Evolutionary conservation across 306 rosid genomes (phyloP).

Genomic region (Vigna nakashimae): DNA sequence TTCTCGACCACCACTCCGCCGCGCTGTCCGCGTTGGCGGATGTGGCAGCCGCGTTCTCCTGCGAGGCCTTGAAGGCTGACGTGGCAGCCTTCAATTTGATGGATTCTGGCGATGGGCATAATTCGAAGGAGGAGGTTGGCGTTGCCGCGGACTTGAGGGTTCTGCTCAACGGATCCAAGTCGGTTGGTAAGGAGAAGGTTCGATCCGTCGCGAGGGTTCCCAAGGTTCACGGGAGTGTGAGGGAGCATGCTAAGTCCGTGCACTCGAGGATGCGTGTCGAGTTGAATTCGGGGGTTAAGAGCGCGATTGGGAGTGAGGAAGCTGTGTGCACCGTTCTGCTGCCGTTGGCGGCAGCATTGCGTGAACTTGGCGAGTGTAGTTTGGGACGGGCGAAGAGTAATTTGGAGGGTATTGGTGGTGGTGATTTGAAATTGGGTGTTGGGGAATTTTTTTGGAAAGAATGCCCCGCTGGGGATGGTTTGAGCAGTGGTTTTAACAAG

Average conservation of each 20-base stretch:
- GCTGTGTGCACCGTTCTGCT: constrained; percentile 52
- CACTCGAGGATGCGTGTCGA: constrained; percentile 69
- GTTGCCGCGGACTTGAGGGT: constrained; percentile 78
- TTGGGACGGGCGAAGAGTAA: constrained; percentile 53
- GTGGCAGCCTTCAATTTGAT: constrained; percentile 60
- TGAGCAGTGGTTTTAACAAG: constrained; percentile 49
- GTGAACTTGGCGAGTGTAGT: constrained; percentile 67
- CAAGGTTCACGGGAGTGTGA: constrained; percentile 65
- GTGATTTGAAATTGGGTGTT: constrained; percentile 45
- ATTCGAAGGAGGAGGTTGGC: constrained; percentile 75
- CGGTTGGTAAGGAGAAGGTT: constrained; percentile 67
- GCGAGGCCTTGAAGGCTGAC: constrained; percentile 82
- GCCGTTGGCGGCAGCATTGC: constrained; percentile 58
- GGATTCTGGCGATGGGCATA: constrained; percentile 81
- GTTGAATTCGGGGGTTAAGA: constrained; percentile 62
- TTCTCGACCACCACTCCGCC: constrained; percentile 66
- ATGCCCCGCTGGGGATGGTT: constrained; percentile 56
- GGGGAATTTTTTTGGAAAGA: constrained; percentile 55
- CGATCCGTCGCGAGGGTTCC: constrained; percentile 55
- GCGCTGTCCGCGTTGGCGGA: constrained; percentile 61
- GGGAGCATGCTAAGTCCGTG: constrained; percentile 64
- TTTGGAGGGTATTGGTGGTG: constrained; percentile 46
- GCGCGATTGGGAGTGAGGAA: constrained; percentile 25
- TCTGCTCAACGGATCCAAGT: constrained; percentile 79
- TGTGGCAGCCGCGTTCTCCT: constrained; percentile 74